A percentile compares a stretch with the other conserved stretches of the same genome.
Evolutionary conservation across 768 basidiomycete genomes (phyloP).

Genomic region (Collybia mongolica): DNA sequence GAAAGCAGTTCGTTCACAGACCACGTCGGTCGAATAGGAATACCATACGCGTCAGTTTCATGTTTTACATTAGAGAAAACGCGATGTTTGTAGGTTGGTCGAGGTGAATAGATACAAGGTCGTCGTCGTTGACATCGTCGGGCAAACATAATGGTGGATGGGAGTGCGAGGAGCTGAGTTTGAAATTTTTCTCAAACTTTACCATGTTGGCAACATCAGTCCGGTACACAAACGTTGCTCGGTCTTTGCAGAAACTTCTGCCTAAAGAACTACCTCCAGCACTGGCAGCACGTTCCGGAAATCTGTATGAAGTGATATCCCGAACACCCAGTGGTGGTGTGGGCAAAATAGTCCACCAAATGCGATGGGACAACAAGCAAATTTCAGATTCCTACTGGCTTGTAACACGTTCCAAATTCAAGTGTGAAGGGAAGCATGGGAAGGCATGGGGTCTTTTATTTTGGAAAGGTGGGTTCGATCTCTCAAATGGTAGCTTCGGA

Average conservation of each 20-base stretch:
- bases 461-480: slow-evolving; percentile 65
- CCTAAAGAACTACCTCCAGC: slow-evolving; percentile 59
- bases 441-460: slow-evolving; percentile 81
- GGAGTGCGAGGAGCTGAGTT: slow-evolving; percentile 15
- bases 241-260: slow-evolving; percentile 55
- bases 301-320: slow-evolving; percentile 71
- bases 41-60: slow-evolving; percentile 55
- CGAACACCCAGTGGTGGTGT: slow-evolving; percentile 65
- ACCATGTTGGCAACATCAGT: slow-evolving; percentile 36
- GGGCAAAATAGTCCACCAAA: slow-evolving; percentile 69
- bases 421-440: slow-evolving; percentile 71
- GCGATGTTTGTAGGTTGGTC: slow-evolving; percentile 6
- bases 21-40: slow-evolving; percentile 74
- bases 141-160: slow-evolving; percentile 14
- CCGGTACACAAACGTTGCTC: slow-evolving; percentile 25
- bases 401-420: slow-evolving; percentile 70
- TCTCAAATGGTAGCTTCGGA: slow-evolving; percentile 1
- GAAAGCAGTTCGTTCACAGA: slow-evolving; percentile 75
- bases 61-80: slow-evolving; percentile 7
- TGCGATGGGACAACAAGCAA: slow-evolving; percentile 69
- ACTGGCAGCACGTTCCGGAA: slow-evolving; percentile 55
- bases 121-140: slow-evolving; percentile 21
- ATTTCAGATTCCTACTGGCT: slow-evolving; percentile 73
- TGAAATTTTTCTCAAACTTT: slow-evolving; percentile 18
- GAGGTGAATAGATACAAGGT: slow-evolving; percentile 10